Evolutionary conservation across 805 yeast genomes (phyloP), one percentile per base, ranked within the genome.

Genomic region (Ogataea thermomethanolica): DNA sequence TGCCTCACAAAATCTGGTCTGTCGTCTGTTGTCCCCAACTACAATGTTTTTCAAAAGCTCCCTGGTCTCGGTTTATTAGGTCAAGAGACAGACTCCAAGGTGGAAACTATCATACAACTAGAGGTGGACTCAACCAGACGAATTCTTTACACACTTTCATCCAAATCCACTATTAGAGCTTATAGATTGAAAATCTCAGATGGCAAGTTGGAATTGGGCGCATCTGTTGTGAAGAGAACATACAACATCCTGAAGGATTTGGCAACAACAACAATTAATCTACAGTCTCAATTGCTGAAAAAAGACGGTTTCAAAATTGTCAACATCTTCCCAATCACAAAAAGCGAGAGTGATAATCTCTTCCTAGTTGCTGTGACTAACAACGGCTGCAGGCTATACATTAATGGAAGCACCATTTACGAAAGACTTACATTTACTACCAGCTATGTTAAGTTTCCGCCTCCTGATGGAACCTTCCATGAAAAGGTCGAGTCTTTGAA

Each of bases 311-410:
- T 83, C 54, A 74, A 75, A 44, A 73, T 89, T 30, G 77, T 83
- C 17, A 78, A 75, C 49, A 73, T 84, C 38, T 76, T 75, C 45
- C 71, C 76, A n/a, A 76, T 85, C 8, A 62, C 81, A 3, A 77
- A 70, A 35, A 58, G 62, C 14, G 95, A 88, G 59, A 83, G 88
- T 30, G 66, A 74, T 23, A 80, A 81, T 37, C 66, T 87, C 17
- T 87, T 78, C 55, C 64, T 89, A 39, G 79, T 89, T 35, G 95
- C 95, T 0, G 71, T 85, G 11, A 86, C 96, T 0, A 70, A 78
- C 34, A 83, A 80, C 46, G 96, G 97, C n/a, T 84, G 86, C 50
- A 75, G 97, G 50, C 67, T 89, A 20, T 81, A 77, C 45, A 60
- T 81, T 36, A 75, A 79, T 47, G 78, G 85, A 31, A 47, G 71